Conservation (phyloP, 2,329 filamentous ascomycete genomes). For the Magnaporthiopsis rhizophila region DNA sequence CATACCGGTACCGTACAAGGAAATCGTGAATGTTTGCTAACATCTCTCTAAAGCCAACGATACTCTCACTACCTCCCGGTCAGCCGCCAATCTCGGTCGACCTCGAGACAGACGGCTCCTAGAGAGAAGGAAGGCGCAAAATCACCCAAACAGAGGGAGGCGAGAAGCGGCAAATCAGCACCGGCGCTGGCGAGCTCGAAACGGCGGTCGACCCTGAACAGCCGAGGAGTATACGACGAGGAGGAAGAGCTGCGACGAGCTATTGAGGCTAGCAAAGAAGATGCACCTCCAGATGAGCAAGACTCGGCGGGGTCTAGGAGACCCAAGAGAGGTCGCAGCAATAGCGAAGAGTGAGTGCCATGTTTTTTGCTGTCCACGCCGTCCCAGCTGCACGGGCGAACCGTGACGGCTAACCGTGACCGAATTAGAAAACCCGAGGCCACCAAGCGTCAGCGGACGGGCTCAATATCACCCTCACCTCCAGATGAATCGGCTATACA, state of each 20-base stretch:
- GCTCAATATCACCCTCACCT: slow-evolving; percentile 63
- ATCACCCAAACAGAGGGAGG: slow-evolving; percentile 45
- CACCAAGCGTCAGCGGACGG: slow-evolving; percentile 76
- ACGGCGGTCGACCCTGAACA: slow-evolving; percentile 94
- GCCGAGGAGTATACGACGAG: slow-evolving; percentile 89
- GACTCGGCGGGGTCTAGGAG: slow-evolving; percentile 53
- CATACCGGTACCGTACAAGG: not conserved
- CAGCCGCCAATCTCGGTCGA: slow-evolving; percentile 51
- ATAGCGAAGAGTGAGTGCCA: slow-evolving; percentile 78
- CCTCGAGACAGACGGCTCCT: slow-evolving; percentile 30
- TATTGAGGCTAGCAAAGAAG: slow-evolving; percentile 91
- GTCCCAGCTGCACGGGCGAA: not conserved
- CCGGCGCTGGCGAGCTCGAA: slow-evolving; percentile 53
- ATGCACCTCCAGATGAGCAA: slow-evolving; percentile 45
- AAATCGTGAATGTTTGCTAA: not conserved
- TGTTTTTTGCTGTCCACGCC: slow-evolving; percentile 20
- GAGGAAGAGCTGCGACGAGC: slow-evolving; percentile 81
- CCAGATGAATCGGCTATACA: slow-evolving; percentile 36
- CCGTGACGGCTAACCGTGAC: slow-evolving; percentile 15
- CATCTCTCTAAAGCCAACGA: slow-evolving; percentile 16
- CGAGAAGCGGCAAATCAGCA: slow-evolving; percentile 47
- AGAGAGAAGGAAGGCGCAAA: slow-evolving; percentile 46
- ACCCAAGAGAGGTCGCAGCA: slow-evolving; percentile 77
- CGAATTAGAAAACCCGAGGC: slow-evolving; percentile 56
- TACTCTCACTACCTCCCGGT: slow-evolving; percentile 60